Percentiles rank a stretch among this genome's conserved stretches.
phyloP scores from a whole-genome alignment of 176 grass and related monocot genomes.

The Paspalum notatum region DNA sequence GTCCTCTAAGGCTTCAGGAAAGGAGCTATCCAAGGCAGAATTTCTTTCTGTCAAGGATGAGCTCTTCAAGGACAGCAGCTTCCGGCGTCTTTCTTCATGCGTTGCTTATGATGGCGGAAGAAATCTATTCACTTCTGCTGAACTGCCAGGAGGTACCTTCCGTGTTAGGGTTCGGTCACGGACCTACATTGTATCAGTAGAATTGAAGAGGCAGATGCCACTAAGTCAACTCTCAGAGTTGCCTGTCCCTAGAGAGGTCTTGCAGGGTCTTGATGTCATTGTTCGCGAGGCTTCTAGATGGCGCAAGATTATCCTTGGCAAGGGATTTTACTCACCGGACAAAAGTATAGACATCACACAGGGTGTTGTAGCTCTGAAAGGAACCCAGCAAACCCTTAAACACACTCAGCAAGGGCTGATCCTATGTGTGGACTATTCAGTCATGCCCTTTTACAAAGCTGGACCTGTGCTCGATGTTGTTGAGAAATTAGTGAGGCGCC shows the following conservation, averaged over 20 bases:
- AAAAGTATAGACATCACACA: background rate
- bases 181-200: slow-evolving; percentile 50
- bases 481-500: background rate
- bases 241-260: slow-evolving; percentile 64
- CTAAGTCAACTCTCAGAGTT: slow-evolving; percentile 52
- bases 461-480: slow-evolving; percentile 46
- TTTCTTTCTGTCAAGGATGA: slow-evolving; percentile 59
- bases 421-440: slow-evolving; percentile 59
- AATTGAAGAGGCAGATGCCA: slow-evolving; percentile 55
- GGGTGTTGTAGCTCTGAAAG: slow-evolving; percentile 52
- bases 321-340: slow-evolving; percentile 50
- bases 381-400: slow-evolving; percentile 58
- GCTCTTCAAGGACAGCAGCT: slow-evolving; percentile 53
- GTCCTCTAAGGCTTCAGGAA: slow-evolving; percentile 39
- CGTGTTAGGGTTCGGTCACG: slow-evolving; percentile 39
- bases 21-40: slow-evolving; percentile 52
- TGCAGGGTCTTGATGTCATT: slow-evolving; percentile 64
- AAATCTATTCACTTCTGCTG: slow-evolving; percentile 52
- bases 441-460: slow-evolving; percentile 55
- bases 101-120: slow-evolving; percentile 65
- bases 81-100: slow-evolving; percentile 39
- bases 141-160: slow-evolving; percentile 49
- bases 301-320: slow-evolving; percentile 51
- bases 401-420: slow-evolving; percentile 46
- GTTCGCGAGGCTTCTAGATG: slow-evolving; percentile 54